phyloP scores from a whole-genome alignment of 2,329 filamentous ascomycete species.

The Aotearoamyces nothofagi region DNA sequence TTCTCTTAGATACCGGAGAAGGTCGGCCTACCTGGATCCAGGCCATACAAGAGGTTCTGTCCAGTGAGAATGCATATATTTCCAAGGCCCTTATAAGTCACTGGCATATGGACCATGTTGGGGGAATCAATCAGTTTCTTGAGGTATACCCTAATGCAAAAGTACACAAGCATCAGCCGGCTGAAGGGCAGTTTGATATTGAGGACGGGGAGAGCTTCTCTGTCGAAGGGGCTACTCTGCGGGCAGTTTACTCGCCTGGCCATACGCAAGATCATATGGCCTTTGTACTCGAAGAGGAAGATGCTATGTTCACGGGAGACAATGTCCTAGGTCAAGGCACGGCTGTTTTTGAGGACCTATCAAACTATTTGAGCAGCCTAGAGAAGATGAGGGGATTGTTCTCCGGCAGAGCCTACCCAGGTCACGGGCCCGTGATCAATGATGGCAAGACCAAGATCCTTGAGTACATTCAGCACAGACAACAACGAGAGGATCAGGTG shows the following conservation, averaged over 20 bases:
- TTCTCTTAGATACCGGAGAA: slow-evolving; percentile 85
- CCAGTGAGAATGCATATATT: slow-evolving; percentile 52
- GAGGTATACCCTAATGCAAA: slow-evolving; percentile 43
- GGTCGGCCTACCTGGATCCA: slow-evolving; percentile 56
- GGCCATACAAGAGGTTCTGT: slow-evolving; percentile 47
- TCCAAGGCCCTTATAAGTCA: slow-evolving; percentile 68
- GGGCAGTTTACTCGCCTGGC: slow-evolving; percentile 51
- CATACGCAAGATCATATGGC: slow-evolving; percentile 75
- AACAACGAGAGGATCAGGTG: slow-evolving; percentile 66
- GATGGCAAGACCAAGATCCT: slow-evolving; percentile 55
- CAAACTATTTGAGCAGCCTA: slow-evolving; percentile 52
- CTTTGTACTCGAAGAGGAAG: slow-evolving; percentile 60
- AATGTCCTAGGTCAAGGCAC: slow-evolving; percentile 82
- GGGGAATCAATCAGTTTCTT: slow-evolving; percentile 58
- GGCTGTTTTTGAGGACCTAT: slow-evolving; percentile 68
- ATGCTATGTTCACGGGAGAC: slow-evolving; percentile 78
- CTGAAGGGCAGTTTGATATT: slow-evolving; percentile 35
- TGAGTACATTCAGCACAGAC: slow-evolving; percentile 75
- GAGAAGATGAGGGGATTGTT: slow-evolving; percentile 53
- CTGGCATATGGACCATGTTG: slow-evolving; percentile 80
- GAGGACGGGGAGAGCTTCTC: slow-evolving; percentile 35
- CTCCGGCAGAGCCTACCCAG: slow-evolving; percentile 63
- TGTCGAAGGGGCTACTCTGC: slow-evolving; percentile 48
- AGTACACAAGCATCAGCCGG: slow-evolving; percentile 52
- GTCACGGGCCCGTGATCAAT: slow-evolving; percentile 67